Base-by-base conservation (phyloP, 1,284 basidiomycete genomes). In the Trametes sp. region DNA sequence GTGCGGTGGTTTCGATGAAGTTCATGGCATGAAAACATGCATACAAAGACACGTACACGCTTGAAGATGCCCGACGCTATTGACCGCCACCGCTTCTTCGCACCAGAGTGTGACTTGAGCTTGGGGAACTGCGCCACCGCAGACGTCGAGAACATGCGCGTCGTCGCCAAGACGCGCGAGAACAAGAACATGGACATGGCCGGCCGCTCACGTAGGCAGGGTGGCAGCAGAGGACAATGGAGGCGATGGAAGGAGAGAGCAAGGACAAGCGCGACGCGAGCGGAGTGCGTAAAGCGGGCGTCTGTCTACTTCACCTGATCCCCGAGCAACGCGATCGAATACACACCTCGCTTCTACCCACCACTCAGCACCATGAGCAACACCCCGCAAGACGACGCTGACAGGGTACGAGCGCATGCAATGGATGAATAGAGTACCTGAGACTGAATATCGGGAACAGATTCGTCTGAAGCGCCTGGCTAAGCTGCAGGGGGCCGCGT, bases 391-490 rank as follows among this genome's bases (percentile, higher is more conserved):
- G 87, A 89, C 60, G 92, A 94, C 76, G 91, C 90, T 19, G 92
- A 93, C 71, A 84, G 88, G 54, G 92, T 93, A 82, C 10, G 65
- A 2, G 14, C 16, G 23, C 8, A 62, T 78, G 75, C 62, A 38
- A 13, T 41, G 24, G 54, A 50, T 6, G 14, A 24, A 19, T 33
- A 6, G 28, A 19, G 54, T 48, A 14, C 7, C 31, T 4, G 19
- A 1, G 23, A 35, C 53, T 65, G 36, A 65, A 11, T 16, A 21
- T 16, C 21, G 5, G 9, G 11, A 54, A 31, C 74, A 96, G 94
- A 95, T 96, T 73, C 92, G 94, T 68, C 78, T 93, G 75, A 96
- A 95, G 78, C 87, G 94, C 62, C 82, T 96, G 44, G 94, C 91
- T 48, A 92, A 90, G 73, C 81, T 95, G 28, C 89, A 92, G 71